These are phyloP conservation scores for Penicillium psychrosexuale DNA, from an alignment of 2,329 filamentous ascomycete genomes.

Conservation along the genomic window DNA sequence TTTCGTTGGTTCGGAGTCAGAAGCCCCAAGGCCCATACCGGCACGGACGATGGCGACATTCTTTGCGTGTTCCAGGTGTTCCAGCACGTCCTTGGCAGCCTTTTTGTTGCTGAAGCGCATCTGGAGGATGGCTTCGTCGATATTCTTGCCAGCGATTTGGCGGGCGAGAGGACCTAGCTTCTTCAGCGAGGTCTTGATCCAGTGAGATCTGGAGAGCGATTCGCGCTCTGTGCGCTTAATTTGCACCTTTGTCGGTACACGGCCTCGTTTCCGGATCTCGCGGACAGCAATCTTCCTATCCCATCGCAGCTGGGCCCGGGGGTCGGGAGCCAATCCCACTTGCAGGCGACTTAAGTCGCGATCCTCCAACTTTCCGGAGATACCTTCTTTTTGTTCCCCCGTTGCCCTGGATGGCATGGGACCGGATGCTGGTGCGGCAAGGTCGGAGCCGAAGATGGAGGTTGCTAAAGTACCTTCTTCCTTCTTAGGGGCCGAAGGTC, in stretches of 20 bases:
- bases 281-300: slow-evolving; percentile 81
- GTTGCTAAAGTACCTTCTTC: slow-evolving; percentile 36
- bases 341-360: slow-evolving; percentile 57
- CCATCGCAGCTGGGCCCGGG: slow-evolving; percentile 67
- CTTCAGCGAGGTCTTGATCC: slow-evolving; percentile 82
- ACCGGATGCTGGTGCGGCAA: slow-evolving; percentile 23
- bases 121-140: slow-evolving; percentile 89
- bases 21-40: slow-evolving; percentile 72
- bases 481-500: slow-evolving; percentile 30
- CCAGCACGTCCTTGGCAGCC: slow-evolving; percentile 73
- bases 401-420: slow-evolving; percentile 27
- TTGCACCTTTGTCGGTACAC: slow-evolving; percentile 62
- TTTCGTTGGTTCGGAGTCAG: slow-evolving; percentile 30
- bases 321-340: slow-evolving; percentile 70
- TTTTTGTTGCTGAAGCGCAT: slow-evolving; percentile 97
- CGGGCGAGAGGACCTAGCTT: slow-evolving; percentile 82
- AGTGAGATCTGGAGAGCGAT: slow-evolving; percentile 60
- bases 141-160: slow-evolving; percentile 88
- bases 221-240: slow-evolving; percentile 65
- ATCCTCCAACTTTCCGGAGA: slow-evolving; percentile 24
- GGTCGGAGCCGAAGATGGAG: slow-evolving; percentile 45
- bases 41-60: slow-evolving; percentile 74
- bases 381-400: slow-evolving; percentile 12
- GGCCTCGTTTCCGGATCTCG: slow-evolving; percentile 65
- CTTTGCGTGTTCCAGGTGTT: slow-evolving; percentile 75